Evolutionary conservation across 2,329 filamentous ascomycete species (phyloP), one percentile per base, ranked within the genome.

Genomic region (Zymoseptoria brevis): DNA sequence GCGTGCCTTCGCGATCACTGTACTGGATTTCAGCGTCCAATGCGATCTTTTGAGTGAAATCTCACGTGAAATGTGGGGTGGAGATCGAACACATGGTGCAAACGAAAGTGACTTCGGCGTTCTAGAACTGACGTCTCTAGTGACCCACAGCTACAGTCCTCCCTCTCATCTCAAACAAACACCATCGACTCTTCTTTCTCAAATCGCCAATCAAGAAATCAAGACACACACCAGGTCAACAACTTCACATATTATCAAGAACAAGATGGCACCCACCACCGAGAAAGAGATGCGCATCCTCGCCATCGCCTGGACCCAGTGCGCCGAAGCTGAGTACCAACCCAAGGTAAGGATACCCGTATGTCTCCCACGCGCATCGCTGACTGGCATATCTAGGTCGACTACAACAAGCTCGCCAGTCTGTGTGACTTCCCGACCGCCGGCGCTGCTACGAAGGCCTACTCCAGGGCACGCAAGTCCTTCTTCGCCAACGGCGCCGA

Each of bases 401-500:
- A 69, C 58, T 63, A 57, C 19, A 41, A 58, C 5, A 66, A 66
- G 29, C 57, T 68, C 13, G 59, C 61, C 21, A 1, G 13, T 16
- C 30, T 66, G 0, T 51, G 52, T 13, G 62, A 60, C 50, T 62
- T 60, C 56, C 63, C 64, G 59, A 66, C 56, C 53, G 29, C 24
- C 1, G 58, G 52, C 1, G 64, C 66, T 3, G 65, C 66, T 1
- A 62, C 56, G 45, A 64, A 56, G 2, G 58, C 60, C n/a, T 66
- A 51, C 50, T 8, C 91, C 81, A 79, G 87, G 82, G 19, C 83
- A 79, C 24, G 89, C 89, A 57, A 96, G 71, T 64, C 96, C 75
- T 69, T 87, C 88, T 73, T 94, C 87, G 77, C 96, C 90, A 1
- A 85, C 83, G 70, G 84, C 86, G 29, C 13, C 21, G 21, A 22